Percentiles rank a stretch among this genome's conserved stretches.
These are phyloP conservation scores for Phytophthora sansomeana DNA, from an alignment of 352 stramenopile species.

Conservation along the genomic window DNA sequence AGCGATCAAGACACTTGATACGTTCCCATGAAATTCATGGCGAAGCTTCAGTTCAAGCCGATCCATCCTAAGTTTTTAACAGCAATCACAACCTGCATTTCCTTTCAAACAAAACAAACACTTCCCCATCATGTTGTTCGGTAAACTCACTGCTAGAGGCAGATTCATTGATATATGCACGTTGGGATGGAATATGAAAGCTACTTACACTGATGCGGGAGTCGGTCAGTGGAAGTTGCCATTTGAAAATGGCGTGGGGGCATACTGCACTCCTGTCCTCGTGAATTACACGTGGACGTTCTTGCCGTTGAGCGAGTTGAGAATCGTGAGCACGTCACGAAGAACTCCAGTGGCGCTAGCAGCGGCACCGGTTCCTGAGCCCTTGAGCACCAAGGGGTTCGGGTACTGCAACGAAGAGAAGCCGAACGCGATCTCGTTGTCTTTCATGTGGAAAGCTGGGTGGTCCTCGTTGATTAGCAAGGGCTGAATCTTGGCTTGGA, in stretches of 20 bases:
- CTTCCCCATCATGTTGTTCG: neutral
- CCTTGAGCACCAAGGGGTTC: constrained; percentile 74
- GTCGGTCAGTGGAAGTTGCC: constrained; percentile 28
- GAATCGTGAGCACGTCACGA: constrained; percentile 78
- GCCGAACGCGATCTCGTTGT: constrained; percentile 80
- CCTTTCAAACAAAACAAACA: too few species aligned
- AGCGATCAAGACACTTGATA: neutral
- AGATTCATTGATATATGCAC: constrained; percentile 14
- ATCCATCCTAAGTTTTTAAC: neutral
- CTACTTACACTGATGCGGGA: constrained; percentile 14
- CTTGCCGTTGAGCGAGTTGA: constrained; percentile 72
- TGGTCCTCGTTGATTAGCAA: constrained; percentile 70
- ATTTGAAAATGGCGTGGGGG: constrained; percentile 25
- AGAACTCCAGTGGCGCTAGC: constrained; percentile 79
- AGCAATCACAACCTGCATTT: neutral
- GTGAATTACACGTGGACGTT: constrained; percentile 41
- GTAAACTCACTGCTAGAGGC: neutral
- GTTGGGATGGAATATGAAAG: constrained; percentile 37
- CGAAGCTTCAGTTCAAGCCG: neutral
- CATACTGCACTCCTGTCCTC: constrained; percentile 35
- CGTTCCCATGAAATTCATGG: neutral
- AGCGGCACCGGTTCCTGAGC: constrained; percentile 62
- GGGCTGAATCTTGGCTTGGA: constrained; percentile 60
- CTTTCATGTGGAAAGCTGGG: constrained; percentile 61
- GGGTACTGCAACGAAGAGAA: constrained; percentile 81